A percentile compares a stretch with the other conserved stretches of the same genome.
Conservation (phyloP, 2,329 filamentous ascomycete species). For the Tolypocladium ophioglossoides region DNA sequence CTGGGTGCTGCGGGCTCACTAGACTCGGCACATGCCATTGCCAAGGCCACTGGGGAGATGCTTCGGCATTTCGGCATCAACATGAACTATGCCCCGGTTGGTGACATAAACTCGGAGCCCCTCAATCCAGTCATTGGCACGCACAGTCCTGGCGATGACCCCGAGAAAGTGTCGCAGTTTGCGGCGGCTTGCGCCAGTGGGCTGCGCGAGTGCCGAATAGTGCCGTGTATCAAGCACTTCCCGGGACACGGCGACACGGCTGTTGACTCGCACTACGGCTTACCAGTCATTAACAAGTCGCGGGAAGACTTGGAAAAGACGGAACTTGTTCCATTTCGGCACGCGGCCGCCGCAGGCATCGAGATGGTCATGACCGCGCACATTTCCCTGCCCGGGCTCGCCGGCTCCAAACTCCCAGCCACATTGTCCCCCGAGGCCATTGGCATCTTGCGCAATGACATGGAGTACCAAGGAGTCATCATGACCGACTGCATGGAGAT, state of each 20-base stretch:
- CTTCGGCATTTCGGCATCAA: slow-evolving; percentile 16
- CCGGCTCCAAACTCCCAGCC: slow-evolving; percentile 9
- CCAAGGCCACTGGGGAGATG: slow-evolving; percentile 10
- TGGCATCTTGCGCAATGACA: slow-evolving; percentile 11
- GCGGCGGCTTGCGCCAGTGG: slow-evolving; percentile 10
- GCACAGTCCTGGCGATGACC: slow-evolving; percentile 14
- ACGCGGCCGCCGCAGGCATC: slow-evolving; percentile 9
- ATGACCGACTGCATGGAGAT: slow-evolving; percentile 17
- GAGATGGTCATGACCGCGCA: slow-evolving; percentile 19
- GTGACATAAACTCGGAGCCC: slow-evolving; percentile 15
- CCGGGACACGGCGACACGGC: slow-evolving; percentile 16
- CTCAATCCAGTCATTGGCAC: slow-evolving; percentile 16
- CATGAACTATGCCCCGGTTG: slow-evolving; percentile 17
- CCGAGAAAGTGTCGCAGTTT: slow-evolving; percentile 8
- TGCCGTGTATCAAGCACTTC: slow-evolving; percentile 16
- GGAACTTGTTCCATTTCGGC: slow-evolving; percentile 13
- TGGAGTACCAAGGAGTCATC: slow-evolving; percentile 11
- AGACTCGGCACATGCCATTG: slow-evolving; percentile 7
- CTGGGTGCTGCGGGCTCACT: slow-evolving; percentile 11
- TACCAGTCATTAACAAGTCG: slow-evolving; percentile 13
- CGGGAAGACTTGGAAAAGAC: slow-evolving; percentile 9
- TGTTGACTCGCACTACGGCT: slow-evolving; percentile 15
- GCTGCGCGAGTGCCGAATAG: slow-evolving; percentile 8
- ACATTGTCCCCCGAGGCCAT: slow-evolving; percentile 13
- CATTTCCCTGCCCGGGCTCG: slow-evolving; percentile 13